Conservation (phyloP, 768 basidiomycete genomes). For the Tricholoma furcatifolium region DNA sequence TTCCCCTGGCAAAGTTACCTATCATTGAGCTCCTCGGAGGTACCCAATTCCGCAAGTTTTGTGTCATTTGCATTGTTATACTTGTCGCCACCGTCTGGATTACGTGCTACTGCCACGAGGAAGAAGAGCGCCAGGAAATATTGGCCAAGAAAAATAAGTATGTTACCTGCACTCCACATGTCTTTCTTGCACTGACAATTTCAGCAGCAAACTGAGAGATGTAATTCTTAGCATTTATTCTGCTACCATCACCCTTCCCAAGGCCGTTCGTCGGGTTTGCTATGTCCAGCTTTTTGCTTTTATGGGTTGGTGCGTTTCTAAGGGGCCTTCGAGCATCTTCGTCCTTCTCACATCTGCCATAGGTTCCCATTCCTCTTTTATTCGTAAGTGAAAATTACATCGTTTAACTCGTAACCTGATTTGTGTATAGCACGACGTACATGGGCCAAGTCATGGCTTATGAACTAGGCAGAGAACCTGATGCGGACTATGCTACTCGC, state of each 20-base stretch:
- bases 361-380: constrained; percentile 98
- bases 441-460: constrained; percentile 92
- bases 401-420: not conserved
- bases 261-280: constrained; percentile 85
- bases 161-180: constrained; percentile 3
- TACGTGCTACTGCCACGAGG: constrained; percentile 85
- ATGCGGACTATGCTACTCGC: constrained; percentile 80
- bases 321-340: not conserved
- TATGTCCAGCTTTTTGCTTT: constrained; percentile 94
- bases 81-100: constrained; percentile 82
- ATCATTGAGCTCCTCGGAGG: constrained; percentile 82
- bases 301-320: constrained; percentile 82
- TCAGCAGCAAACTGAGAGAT: constrained; percentile 58
- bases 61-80: constrained; percentile 77
- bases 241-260: constrained; percentile 74
- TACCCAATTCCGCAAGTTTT: constrained; percentile 95
- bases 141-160: constrained; percentile 40
- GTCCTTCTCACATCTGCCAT: not conserved
- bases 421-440: constrained; percentile 73
- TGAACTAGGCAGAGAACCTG: constrained; percentile 70
- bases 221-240: constrained; percentile 76
- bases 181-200: constrained; percentile 9
- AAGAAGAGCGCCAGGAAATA: constrained; percentile 58
- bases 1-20: constrained; percentile 82
- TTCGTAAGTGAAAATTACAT: constrained; percentile 46